These are phyloP conservation scores for Pisolithus tinctorius DNA, from an alignment of 768 basidiomycete genomes.

Conservation along the genomic window DNA sequence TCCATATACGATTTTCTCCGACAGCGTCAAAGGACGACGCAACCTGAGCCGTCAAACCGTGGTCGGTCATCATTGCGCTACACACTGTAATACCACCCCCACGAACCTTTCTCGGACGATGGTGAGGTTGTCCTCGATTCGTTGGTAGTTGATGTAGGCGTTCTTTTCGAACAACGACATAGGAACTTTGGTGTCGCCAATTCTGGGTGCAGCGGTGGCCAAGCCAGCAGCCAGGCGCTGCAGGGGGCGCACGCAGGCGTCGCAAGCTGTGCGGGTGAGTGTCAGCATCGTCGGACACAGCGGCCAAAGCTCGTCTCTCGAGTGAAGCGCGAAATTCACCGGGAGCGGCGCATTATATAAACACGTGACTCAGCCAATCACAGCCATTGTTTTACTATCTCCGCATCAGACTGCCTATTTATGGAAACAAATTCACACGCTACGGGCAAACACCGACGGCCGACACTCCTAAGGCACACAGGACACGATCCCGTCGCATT, in stretches of 20 bases:
- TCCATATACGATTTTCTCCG: constrained; percentile 97
- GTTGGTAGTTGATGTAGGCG: constrained; percentile 89
- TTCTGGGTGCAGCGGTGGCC: constrained; percentile 75
- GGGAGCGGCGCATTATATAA: constrained; percentile 15
- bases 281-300: constrained; percentile 53
- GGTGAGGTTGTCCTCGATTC: constrained; percentile 95
- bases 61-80: background rate
- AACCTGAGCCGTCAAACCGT: constrained; percentile 41
- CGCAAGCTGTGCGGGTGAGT: constrained; percentile 46
- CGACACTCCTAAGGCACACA: background rate
- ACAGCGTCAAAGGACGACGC: constrained; percentile 84
- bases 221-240: constrained; percentile 58
- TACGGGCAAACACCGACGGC: background rate
- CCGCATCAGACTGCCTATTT: constrained; percentile 1
- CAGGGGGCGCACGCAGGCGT: constrained; percentile 41
- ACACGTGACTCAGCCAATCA: constrained; percentile 17
- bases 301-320: constrained; percentile 6
- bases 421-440: background rate
- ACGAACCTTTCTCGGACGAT: constrained; percentile 75
- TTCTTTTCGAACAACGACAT: constrained; percentile 83
- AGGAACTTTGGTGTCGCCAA: constrained; percentile 84
- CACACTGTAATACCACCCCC: background rate
- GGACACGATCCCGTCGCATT: no score
- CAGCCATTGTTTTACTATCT: constrained; percentile 7
- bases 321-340: constrained; percentile 13